Evolutionary conservation across 2,329 filamentous ascomycete species (phyloP).

Genomic region (Diaporthe capsici): DNA sequence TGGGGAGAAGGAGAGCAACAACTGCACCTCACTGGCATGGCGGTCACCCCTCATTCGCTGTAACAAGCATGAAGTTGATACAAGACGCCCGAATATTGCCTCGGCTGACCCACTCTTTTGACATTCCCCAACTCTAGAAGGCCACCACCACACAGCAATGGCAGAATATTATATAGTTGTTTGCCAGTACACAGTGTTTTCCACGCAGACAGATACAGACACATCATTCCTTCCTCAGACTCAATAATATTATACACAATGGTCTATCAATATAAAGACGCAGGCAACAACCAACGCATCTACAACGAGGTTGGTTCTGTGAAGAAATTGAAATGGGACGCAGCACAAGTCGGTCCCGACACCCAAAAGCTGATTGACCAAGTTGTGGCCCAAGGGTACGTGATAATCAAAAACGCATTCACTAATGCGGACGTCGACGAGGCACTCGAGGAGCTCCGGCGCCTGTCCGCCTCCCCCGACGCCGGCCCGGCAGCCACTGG

Average conservation of each 20-base stretch:
- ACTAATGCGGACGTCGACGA: constrained; percentile 47
- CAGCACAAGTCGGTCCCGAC: not conserved
- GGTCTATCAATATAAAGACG: not conserved
- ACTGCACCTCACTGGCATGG: not conserved
- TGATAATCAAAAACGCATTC: constrained; percentile 6
- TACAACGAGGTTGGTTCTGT: constrained; percentile 4
- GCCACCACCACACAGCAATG: not conserved
- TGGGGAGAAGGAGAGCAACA: not conserved
- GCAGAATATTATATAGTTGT: not conserved
- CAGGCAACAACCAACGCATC: constrained; percentile 21
- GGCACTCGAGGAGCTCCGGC: constrained; percentile 50
- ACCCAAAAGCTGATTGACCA: constrained; percentile 3
- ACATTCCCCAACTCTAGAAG: not conserved
- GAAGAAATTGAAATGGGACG: constrained; percentile 18
- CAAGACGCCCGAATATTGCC: not conserved
- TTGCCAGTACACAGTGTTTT: not conserved
- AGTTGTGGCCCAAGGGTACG: not conserved
- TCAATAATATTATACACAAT: not conserved
- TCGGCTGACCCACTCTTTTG: constrained; percentile 9
- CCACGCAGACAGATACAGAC: not conserved
- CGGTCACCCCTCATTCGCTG: not conserved
- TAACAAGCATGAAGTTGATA: not conserved
- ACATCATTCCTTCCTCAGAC: not conserved
- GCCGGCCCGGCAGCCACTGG: constrained; percentile 40
- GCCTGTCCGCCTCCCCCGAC: constrained; percentile 45